Conservation (phyloP, 768 basidiomycete species). For the Pleurotus giganteus region DNA sequence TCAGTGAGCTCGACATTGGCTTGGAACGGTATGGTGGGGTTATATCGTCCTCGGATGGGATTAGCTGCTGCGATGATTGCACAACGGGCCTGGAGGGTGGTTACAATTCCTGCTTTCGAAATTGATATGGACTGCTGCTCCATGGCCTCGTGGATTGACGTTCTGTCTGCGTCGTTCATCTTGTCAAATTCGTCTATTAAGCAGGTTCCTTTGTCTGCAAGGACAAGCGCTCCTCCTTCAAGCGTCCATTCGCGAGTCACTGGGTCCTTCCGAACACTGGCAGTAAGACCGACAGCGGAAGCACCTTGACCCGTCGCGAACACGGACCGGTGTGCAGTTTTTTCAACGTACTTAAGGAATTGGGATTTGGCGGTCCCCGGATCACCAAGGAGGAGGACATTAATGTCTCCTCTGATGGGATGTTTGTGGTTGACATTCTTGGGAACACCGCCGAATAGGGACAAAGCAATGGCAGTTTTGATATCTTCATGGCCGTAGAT, state of each 20-base stretch:
- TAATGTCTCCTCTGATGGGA: conserved; percentile 96
- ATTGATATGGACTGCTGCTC: conserved; percentile 99
- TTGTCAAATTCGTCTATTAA: conserved; percentile 99
- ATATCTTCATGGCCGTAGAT: conserved; percentile 99
- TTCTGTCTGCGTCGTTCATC: conserved; percentile 98
- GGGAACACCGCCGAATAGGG: conserved; percentile 89
- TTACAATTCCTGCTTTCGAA: conserved; percentile 98
- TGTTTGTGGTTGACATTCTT: conserved; percentile 98
- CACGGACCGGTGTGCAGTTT: conserved; percentile 96
- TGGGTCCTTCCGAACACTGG: conserved; percentile 98
- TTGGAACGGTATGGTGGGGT: conserved; percentile 96
- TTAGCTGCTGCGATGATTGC: conserved; percentile 98
- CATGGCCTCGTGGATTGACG: conserved; percentile 99
- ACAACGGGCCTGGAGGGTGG: conserved; percentile 96
- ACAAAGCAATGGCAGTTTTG: conserved; percentile 95
- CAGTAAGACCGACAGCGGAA: conserved; percentile 96
- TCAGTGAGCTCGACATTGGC: conserved; percentile 99
- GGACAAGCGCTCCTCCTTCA: conserved; percentile 96
- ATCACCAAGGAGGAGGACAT: conserved; percentile 93
- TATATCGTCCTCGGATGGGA: conserved; percentile 95
- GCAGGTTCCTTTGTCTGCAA: conserved; percentile 97
- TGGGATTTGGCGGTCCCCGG: conserved; percentile 99
- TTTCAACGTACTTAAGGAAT: conserved; percentile 98
- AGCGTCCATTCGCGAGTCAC: conserved; percentile 98
- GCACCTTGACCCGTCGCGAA: conserved; percentile 99